phyloP scores from a whole-genome alignment of 2,329 filamentous ascomycete species.

The Scorias spongiosa region DNA sequence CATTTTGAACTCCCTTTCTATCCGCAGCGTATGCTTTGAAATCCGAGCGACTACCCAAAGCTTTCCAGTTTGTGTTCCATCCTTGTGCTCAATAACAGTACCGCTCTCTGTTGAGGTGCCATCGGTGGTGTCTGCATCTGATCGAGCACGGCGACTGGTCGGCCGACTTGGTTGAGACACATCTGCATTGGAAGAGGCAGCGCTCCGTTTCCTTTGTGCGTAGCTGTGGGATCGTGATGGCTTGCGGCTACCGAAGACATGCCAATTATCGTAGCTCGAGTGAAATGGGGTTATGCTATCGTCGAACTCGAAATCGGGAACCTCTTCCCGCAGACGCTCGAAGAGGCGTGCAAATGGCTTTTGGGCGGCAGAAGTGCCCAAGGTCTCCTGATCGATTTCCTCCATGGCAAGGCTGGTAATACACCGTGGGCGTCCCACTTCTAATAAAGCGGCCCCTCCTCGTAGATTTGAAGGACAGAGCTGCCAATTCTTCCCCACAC shows the following conservation, averaged over 20 bases:
- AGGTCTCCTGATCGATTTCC: conserved; percentile 1
- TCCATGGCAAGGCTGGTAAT: neutral
- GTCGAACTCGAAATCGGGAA: conserved; percentile 22
- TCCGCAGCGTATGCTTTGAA: conserved; percentile 64
- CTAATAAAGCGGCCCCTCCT: neutral
- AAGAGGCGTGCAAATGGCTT: conserved; percentile 11
- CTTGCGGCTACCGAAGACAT: conserved; percentile 27
- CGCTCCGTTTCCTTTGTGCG: conserved; percentile 2
- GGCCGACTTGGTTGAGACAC: conserved; percentile 7
- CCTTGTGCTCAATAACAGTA: neutral
- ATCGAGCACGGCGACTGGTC: conserved; percentile 11
- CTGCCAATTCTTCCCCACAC: too few relatives aligned
- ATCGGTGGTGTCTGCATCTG: conserved; percentile 14
- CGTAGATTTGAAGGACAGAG: neutral
- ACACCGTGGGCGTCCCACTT: neutral
- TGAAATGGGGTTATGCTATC: conserved; percentile 29
- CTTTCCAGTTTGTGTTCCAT: conserved; percentile 5
- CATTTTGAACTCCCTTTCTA: conserved; percentile 79
- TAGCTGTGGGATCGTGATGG: conserved; percentile 34
- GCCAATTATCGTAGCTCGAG: conserved; percentile 72
- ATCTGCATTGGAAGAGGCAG: neutral
- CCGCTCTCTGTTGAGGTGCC: conserved; percentile 6
- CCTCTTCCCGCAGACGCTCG: conserved; percentile 19
- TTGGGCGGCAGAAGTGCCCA: neutral
- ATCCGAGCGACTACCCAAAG: conserved; percentile 60